Evolutionary conservation across 306 rosid genomes (phyloP), one percentile per base, ranked within the genome.

Genomic region (barrel medic (Medicago truncatula)): DNA sequence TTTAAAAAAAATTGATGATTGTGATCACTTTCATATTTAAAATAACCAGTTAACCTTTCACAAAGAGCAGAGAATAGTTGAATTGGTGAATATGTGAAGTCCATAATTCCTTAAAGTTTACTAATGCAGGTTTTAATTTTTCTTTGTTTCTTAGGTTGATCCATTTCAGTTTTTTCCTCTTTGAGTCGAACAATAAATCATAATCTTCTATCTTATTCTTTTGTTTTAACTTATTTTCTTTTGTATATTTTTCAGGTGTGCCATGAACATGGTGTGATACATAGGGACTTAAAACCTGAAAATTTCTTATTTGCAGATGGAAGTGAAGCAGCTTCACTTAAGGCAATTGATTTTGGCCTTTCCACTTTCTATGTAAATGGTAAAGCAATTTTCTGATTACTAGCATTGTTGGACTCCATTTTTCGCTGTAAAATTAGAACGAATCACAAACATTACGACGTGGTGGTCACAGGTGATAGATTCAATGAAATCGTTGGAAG

Each of bases 311-410:
- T 90, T 76, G 78, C 87, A 20, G 91, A 92, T 90, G 65, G 18
- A 71, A 83, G 80, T 71, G 98, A 94, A 70, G 41, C 28, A 76
- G 81, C 93, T 17, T 76, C 75, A 38, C 73, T 95, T 17, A 95
- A 95, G 84, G 82, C 98, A 14, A 95, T 95, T 74, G 98, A 95
- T 85, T 95, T 95, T 78, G 98, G 98, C 25, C 96, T 95, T 67
- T 92, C 97, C 53, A 84, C 93, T 65, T 88, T 90, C 81, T 90
- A 86, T 70, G 81, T 76, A 46, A 23, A 82, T 20, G 98, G 98
- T 94, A 83, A 40, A 15, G 6, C 8, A 1, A 7, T 40, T 61
- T 38, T 17, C 15, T 75, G 46, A 39, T 54, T 23, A 41, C n/a
- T 54, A 44, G 3, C 56, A 40, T 39, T 14, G 16, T 69, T 31